Base-by-base conservation (phyloP, 768 basidiomycete genomes). In the Pleurotus giganteus region DNA sequence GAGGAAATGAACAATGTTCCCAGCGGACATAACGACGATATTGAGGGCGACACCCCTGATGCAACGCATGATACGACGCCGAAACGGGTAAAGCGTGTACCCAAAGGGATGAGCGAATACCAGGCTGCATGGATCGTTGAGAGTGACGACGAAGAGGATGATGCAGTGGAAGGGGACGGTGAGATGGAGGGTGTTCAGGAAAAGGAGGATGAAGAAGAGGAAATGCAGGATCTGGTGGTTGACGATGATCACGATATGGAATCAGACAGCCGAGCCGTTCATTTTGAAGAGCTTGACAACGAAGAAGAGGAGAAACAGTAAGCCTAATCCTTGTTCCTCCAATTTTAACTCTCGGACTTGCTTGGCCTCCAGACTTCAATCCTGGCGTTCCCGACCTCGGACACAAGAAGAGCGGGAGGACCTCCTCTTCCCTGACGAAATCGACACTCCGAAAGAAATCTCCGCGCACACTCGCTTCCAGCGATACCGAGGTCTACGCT, bases 91-190 rank as follows among this genome's bases (percentile, higher is more conserved):
- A 87, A 83, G 66, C 82, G 84, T 46, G 82, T 97, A 43, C 96
- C 95, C 1, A 96, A 95, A 70, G 95, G 95, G 2, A 97, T 91
- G 76, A 96, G 92, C 70, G 88, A 92, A 63, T 98, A 98, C 66
- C 96, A 98, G 67, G 95, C 96, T 1, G 84, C 95, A 2, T 98
- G 96, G 96, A 93, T 98, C 56, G 71, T 93, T 21, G 94, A 97
- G 54, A 90, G 91, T 51, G 82, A 79, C 3, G 86, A 87, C 11
- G 84, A 81, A 0, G 87, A 84, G 0, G 82, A 77, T 2, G 79
- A 72, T 0, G 82, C 74, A 0, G 77, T 71, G 0, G 69, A 74
- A 8, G 75, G 68, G 3, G 70, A 55, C 5, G 66, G 63, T 4
- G 70, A 64, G 12, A 67, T 66, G 19, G 68, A 65, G 32, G 73